Evolutionary conservation across 225 moss, liverwort and hornwort species (phyloP).

Genomic region (Physcomitrium patens): DNA sequence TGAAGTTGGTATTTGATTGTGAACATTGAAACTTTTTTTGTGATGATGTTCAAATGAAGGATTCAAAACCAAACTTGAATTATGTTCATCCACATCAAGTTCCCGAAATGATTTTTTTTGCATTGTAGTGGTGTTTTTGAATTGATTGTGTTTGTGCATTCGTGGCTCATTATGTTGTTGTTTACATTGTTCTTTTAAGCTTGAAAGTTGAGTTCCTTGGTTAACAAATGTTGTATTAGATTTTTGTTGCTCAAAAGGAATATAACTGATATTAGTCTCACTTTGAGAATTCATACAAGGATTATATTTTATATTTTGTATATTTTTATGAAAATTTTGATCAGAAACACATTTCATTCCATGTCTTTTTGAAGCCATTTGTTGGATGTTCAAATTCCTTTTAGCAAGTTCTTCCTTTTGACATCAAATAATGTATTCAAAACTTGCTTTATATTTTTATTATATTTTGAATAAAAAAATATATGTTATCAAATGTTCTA

Average conservation of each 20-base stretch:
- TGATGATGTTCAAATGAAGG: constrained; percentile 19
- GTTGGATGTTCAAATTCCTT: constrained; percentile 17
- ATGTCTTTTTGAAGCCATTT: constrained; percentile 14
- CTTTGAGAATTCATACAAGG: no score
- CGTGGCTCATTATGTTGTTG: neutral
- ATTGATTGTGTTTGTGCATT: neutral
- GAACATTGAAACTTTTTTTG: neutral
- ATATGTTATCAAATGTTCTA: neutral
- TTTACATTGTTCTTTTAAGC: neutral
- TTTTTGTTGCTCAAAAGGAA: no score
- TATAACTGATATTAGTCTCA: no score
- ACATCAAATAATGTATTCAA: no score
- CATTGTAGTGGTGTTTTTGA: neutral
- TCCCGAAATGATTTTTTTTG: constrained; percentile 28
- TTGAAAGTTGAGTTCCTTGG: no score
- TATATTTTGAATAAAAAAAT: accelerated
- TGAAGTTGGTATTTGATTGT: neutral
- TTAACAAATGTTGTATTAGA: no score
- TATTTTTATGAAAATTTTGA: neutral
- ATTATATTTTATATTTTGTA: neutral
- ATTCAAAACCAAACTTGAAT: constrained; percentile 4
- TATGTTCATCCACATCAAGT: constrained; percentile 25
- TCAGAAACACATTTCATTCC: constrained; percentile 7
- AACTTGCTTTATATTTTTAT: no score
- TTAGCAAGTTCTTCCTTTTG: constrained; percentile 24